Base-by-base conservation (phyloP, 2,329 filamentous ascomycete genomes). In the Cercospora nicotianae region DNA sequence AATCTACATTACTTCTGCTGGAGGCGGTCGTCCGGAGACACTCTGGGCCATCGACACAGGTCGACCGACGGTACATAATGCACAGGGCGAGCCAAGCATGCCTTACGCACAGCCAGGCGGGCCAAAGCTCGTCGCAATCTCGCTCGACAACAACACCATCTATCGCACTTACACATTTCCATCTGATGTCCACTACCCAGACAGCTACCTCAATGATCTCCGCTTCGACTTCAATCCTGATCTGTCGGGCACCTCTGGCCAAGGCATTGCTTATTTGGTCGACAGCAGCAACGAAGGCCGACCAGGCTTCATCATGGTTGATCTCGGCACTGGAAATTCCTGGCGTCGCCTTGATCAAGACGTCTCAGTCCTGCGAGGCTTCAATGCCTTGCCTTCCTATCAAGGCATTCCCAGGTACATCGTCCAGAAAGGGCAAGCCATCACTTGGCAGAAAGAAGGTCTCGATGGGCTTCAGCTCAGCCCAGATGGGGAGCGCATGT, bases 41-140 rank as follows among this genome's bases (percentile, higher is more conserved):
- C 76, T 84, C 0, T 84, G 82, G 81, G 78, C 81, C 0, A 72
- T 83, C 2, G 82, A 84, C 67, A 83, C 81, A 0, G 81, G 81
- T 4, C 75, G 81, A 4, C 81, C 82, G 2, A 83, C 81, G 0
- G 76, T 83, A 20, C 78, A 80, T 65, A 75, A 79, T 33, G 76
- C 77, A 1, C 67, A 77, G 62, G 76, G 76, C 57, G 75, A 76
- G 2, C 77, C 78, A 2, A 79, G 73, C 5, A 82, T 81, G 78
- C 79, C 80, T 10, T 83, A 83, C 57, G 82, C 80, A 3, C 79
- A 80, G 39, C 80, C 81, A 0, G 82, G 81, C 2, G 81, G 82
- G 5, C 81, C 82, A 0, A 83, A 84, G 71, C 72, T 83, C 3
- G 76, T 83, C 10, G 80, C 80, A 3, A 79, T 83, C 58, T 77